Percentiles rank a stretch among this genome's conserved stretches.
Conservation (phyloP, 129 eudicot species). For the Flaveria robusta region DNA sequence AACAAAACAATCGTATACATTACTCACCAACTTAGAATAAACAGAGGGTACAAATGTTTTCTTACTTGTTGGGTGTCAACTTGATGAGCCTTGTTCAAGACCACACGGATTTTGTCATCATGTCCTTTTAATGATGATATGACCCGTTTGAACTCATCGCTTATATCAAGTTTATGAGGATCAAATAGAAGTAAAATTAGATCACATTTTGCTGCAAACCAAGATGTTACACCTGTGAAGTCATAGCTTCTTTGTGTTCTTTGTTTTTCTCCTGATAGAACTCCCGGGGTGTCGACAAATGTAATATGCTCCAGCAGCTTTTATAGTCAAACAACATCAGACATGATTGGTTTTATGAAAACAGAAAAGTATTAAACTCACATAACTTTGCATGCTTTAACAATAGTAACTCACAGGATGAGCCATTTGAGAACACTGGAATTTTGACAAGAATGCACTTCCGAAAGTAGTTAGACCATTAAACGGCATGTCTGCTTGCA, state of each 20-base stretch:
- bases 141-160: constrained; percentile 92
- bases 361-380: neutral
- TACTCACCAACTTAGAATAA: neutral
- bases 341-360: neutral
- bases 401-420: constrained; percentile 74
- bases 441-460: constrained; percentile 87
- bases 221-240: constrained; percentile 91
- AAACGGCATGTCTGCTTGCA: constrained; percentile 97
- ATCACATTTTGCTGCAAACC: constrained; percentile 95
- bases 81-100: constrained; percentile 96
- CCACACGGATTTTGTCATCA: constrained; percentile 94
- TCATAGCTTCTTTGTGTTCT: constrained; percentile 91
- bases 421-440: constrained; percentile 93
- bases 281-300: constrained; percentile 94
- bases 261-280: constrained; percentile 93
- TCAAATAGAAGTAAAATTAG: constrained; percentile 83
- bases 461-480: constrained; percentile 84
- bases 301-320: constrained; percentile 89
- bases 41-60: neutral
- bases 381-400: constrained; percentile 5
- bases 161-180: constrained; percentile 95
- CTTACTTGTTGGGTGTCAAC: constrained; percentile 94
- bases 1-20: neutral
- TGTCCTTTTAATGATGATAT: constrained; percentile 88
- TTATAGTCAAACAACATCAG: constrained; percentile 13